A percentile compares a stretch with the other conserved stretches of the same genome.
These are phyloP conservation scores for Stentor roeselii DNA, from an alignment of 73 alveolate species.

Conservation along the genomic window DNA sequence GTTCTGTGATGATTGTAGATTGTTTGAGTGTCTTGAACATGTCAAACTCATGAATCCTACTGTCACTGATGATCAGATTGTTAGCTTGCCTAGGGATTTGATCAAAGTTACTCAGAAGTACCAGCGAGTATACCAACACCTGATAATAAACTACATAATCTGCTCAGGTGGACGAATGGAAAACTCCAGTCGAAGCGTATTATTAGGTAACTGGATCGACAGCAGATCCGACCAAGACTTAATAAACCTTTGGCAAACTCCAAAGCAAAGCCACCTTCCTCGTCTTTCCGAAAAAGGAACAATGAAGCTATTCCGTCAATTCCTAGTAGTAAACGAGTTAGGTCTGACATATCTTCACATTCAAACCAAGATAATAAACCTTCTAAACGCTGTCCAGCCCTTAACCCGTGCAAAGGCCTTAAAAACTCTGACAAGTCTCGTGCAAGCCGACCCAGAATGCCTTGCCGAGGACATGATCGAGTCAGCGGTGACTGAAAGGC, in stretches of 20 bases:
- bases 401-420: slow-evolving; percentile 26
- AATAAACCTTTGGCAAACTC: neutral
- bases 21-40: neutral
- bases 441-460: slow-evolving; percentile 18
- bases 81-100: neutral
- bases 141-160: neutral
- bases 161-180: neutral
- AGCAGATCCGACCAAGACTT: neutral
- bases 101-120: neutral
- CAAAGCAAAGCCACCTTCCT: neutral
- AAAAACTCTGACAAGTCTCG: slow-evolving; percentile 11
- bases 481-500: slow-evolving; percentile 19
- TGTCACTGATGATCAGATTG: neutral
- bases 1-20: slow-evolving; percentile 32
- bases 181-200: neutral
- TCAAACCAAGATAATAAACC: neutral
- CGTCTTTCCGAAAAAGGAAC: slow-evolving; percentile 19
- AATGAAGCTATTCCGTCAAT: neutral
- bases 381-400: neutral
- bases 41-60: neutral
- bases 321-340: neutral
- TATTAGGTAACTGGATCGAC: neutral
- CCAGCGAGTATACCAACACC: neutral
- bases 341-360: neutral
- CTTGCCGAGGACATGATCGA: slow-evolving; percentile 7